These are phyloP conservation scores for Neltuma alba DNA, from an alignment of 306 rosid genomes.

Conservation along the genomic window DNA sequence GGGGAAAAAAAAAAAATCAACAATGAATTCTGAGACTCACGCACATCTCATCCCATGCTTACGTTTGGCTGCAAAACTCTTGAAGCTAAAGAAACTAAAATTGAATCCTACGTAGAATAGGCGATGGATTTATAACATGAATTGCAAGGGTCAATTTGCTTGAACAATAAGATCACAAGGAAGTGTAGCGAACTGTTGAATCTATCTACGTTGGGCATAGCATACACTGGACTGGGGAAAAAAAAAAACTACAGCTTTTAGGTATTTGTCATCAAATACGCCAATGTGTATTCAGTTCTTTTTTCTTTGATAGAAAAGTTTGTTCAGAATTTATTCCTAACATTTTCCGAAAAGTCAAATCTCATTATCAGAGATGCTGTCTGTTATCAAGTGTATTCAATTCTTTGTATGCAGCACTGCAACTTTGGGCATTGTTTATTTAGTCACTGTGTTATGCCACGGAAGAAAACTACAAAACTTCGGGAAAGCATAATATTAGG, in stretches of 20 bases:
- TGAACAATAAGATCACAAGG: neutral
- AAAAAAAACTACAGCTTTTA: too few relatives aligned
- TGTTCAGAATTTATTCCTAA: too few relatives aligned
- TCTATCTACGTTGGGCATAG: neutral
- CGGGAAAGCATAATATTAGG: slow-evolving; percentile 6
- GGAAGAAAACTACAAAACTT: neutral
- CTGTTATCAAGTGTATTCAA: neutral
- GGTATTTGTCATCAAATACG: neutral
- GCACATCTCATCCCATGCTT: neutral
- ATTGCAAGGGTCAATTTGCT: neutral
- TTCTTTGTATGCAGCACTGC: neutral
- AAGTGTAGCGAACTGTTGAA: neutral
- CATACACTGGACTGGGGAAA: too few relatives aligned
- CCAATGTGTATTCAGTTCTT: neutral
- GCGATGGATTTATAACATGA: neutral
- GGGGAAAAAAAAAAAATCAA: neutral
- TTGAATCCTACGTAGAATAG: neutral
- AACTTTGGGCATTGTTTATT: neutral
- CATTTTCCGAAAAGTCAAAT: too few relatives aligned
- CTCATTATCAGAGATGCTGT: too few relatives aligned
- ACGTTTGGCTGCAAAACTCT: neutral
- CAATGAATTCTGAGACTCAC: neutral
- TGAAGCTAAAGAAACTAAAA: neutral
- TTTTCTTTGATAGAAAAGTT: too few relatives aligned
- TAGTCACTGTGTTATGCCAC: neutral